Evolutionary conservation across 2,329 filamentous ascomycete species (phyloP).

Genomic region (Ophiocordyceps australis): DNA sequence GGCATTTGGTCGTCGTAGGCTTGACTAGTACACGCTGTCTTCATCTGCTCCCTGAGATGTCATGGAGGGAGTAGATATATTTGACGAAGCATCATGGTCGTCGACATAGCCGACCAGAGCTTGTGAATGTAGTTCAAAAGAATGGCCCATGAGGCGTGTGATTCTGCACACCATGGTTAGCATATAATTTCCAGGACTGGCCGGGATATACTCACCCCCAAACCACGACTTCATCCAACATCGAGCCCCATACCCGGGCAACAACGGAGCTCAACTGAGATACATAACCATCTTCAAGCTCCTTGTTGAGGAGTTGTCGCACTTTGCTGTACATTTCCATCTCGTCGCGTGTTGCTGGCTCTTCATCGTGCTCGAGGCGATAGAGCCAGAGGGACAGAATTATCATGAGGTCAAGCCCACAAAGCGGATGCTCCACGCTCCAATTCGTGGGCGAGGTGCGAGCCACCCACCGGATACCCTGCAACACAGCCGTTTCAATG

Average conservation of each 20-base stretch:
- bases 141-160: constrained; percentile 91
- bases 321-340: constrained; percentile 84
- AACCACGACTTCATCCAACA: constrained; percentile 96
- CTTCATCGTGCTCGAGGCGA: constrained; percentile 96
- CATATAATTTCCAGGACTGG: neutral
- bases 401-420: constrained; percentile 92
- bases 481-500: constrained; percentile 85
- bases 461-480: constrained; percentile 96
- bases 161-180: constrained; percentile 36
- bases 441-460: constrained; percentile 94
- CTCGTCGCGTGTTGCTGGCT: constrained; percentile 72
- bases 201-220: constrained; percentile 65
- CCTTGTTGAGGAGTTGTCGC: constrained; percentile 76
- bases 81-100: constrained; percentile 52
- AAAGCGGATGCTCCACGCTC: constrained; percentile 96
- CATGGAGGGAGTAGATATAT: constrained; percentile 53
- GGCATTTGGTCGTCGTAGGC: constrained; percentile 25
- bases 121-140: constrained; percentile 92
- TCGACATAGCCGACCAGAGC: constrained; percentile 91
- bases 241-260: constrained; percentile 87
- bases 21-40: constrained; percentile 49
- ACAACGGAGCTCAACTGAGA: constrained; percentile 88
- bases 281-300: constrained; percentile 66
- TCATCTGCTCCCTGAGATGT: constrained; percentile 53
- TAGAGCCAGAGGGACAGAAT: constrained; percentile 97